Conservation (phyloP, 2,329 filamentous ascomycete species). For the Colletotrichum camelliae region DNA sequence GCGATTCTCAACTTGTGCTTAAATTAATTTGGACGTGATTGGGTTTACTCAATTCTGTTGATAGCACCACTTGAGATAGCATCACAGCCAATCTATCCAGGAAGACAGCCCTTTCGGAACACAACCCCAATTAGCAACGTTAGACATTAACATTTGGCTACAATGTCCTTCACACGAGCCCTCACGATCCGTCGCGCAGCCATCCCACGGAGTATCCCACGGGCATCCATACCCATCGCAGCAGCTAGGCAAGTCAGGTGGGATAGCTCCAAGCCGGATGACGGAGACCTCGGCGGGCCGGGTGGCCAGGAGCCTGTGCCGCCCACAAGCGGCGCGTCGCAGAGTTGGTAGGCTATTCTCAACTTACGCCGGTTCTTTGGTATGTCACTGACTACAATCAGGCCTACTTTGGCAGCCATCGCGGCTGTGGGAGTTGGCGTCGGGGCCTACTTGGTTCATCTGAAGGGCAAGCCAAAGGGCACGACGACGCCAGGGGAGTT, state of each 20-base stretch:
- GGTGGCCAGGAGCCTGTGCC: slow-evolving; percentile 17
- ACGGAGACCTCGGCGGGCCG: slow-evolving; percentile 19
- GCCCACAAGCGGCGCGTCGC: not conserved
- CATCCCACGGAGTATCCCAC: not conserved
- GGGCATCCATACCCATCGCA: not conserved
- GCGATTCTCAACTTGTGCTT: too few relatives aligned
- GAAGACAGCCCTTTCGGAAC: accelerated
- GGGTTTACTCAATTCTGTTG: not conserved
- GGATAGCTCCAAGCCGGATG: not conserved
- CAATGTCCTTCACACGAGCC: not conserved
- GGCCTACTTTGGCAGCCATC: slow-evolving; percentile 15
- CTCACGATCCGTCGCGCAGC: not conserved
- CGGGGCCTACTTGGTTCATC: slow-evolving; percentile 7
- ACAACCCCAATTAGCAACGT: accelerated
- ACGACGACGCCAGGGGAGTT: not conserved
- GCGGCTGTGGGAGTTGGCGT: slow-evolving; percentile 8
- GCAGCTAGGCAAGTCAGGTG: not conserved
- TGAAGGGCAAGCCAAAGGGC: slow-evolving; percentile 8
- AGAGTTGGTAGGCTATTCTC: not conserved
- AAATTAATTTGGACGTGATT: not conserved
- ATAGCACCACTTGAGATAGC: too few relatives aligned
- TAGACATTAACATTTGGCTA: not conserved
- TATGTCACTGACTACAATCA: not conserved
- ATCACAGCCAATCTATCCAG: not conserved
- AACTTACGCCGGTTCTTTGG: not conserved